A percentile compares a stretch with the other conserved stretches of the same genome.
Conservation (phyloP, 2,329 filamentous ascomycete species). For the Stachybotrys chartarum region DNA sequence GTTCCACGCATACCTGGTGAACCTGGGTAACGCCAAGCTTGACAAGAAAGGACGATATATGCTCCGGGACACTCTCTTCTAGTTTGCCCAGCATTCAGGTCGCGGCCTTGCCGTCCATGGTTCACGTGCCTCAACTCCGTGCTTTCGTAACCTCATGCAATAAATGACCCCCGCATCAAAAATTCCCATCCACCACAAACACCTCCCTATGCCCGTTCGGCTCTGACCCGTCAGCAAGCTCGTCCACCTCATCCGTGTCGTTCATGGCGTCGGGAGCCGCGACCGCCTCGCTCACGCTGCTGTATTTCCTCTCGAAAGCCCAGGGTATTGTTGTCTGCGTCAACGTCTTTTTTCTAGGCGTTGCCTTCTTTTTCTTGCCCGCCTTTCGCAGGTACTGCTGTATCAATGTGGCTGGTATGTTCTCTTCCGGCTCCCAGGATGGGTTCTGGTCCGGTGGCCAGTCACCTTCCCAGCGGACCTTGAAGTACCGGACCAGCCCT, state of each 20-base stretch:
- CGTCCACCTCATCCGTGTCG: slow-evolving; percentile 2
- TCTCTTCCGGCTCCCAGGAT: slow-evolving; percentile 50
- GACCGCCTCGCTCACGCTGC: slow-evolving; percentile 22
- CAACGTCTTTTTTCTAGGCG: background rate
- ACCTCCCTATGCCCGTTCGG: slow-evolving; percentile 14
- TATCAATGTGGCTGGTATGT: slow-evolving; percentile 36
- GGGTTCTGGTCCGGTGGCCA: slow-evolving; percentile 51
- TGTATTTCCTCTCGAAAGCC: slow-evolving; percentile 13
- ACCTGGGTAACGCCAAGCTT: no score
- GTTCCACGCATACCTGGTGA: no score
- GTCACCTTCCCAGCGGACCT: slow-evolving; percentile 48
- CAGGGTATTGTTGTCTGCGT: slow-evolving; percentile 15
- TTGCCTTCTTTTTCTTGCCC: slow-evolving; percentile 14
- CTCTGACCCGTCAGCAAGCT: background rate
- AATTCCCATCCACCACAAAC: slow-evolving; percentile 18
- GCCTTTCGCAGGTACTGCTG: slow-evolving; percentile 28
- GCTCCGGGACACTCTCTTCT: no score
- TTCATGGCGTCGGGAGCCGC: slow-evolving; percentile 9
- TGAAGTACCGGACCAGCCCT: slow-evolving; percentile 34
- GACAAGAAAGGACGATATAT: no score
- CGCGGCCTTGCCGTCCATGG: background rate
- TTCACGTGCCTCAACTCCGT: background rate
- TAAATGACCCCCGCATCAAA: background rate
- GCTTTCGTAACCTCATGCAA: slow-evolving; percentile 2
- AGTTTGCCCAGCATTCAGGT: no score